These are phyloP conservation scores for Funneliformis geosporum DNA, from an alignment of 192 early-diverging fungal genomes.

Conservation along the genomic window DNA sequence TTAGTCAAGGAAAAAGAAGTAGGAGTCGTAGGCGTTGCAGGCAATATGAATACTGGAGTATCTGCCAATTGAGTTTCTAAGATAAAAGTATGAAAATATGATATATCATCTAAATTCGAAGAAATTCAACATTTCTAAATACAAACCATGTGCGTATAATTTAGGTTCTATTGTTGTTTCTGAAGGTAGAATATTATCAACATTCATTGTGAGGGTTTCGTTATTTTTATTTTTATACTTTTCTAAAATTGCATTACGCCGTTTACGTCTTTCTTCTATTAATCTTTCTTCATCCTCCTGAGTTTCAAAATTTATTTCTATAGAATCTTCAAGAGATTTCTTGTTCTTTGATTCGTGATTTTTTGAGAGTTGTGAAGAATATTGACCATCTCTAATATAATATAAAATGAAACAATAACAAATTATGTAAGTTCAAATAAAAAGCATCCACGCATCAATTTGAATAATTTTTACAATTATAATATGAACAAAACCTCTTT, in stretches of 20 bases:
- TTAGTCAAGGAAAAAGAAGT: slow-evolving; percentile 38
- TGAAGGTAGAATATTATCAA: slow-evolving; percentile 22
- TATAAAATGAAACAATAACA: neutral
- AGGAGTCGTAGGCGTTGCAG: slow-evolving; percentile 26
- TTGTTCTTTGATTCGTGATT: slow-evolving; percentile 25
- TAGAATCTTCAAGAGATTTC: slow-evolving; percentile 30
- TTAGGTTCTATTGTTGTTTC: slow-evolving; percentile 29
- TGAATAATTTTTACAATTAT: neutral
- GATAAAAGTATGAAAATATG: slow-evolving; percentile 38
- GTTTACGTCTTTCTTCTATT: slow-evolving; percentile 83
- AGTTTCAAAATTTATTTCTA: slow-evolving; percentile 49
- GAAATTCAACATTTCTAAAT: neutral
- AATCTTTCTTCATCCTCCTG: slow-evolving; percentile 76
- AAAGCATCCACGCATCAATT: neutral
- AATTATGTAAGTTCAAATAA: neutral
- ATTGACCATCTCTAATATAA: slow-evolving; percentile 32
- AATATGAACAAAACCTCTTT: slow-evolving; percentile 4
- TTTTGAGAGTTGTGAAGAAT: slow-evolving; percentile 30
- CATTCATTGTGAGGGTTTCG: slow-evolving; percentile 33
- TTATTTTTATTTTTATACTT: slow-evolving; percentile 59
- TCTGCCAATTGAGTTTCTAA: slow-evolving; percentile 37
- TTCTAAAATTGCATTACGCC: slow-evolving; percentile 73
- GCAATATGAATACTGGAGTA: slow-evolving; percentile 29
- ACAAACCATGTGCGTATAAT: slow-evolving; percentile 7
- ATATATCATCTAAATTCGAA: neutral